These are phyloP conservation scores for Pleomassaria siparia DNA, from an alignment of 2,329 filamentous ascomycete species.

Conservation along the genomic window DNA sequence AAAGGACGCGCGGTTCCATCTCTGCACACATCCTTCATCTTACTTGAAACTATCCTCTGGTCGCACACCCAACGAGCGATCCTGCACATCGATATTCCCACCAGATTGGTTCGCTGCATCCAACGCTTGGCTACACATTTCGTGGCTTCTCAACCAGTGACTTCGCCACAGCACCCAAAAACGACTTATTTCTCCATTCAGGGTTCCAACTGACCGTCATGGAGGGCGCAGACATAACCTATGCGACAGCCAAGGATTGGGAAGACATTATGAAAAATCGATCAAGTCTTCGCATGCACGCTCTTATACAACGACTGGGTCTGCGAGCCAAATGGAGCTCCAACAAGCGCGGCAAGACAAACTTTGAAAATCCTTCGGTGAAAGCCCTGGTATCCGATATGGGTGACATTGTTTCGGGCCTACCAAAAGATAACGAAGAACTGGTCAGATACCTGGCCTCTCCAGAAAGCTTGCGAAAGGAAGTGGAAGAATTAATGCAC, in stretches of 20 bases:
- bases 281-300: constrained; percentile 40
- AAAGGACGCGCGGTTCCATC: not conserved
- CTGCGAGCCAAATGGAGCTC: constrained; percentile 40
- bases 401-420: constrained; percentile 31
- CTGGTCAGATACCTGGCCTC: constrained; percentile 30
- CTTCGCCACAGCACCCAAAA: not conserved
- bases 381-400: constrained; percentile 39
- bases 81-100: not conserved
- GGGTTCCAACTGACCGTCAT: not conserved
- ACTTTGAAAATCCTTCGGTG: constrained; percentile 38
- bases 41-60: not conserved
- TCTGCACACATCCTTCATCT: not conserved
- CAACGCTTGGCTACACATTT: not conserved
- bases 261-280: constrained; percentile 41
- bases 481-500: constrained; percentile 32
- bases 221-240: constrained; percentile 10
- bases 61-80: not conserved
- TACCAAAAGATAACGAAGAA: constrained; percentile 39
- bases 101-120: not conserved
- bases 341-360: constrained; percentile 41
- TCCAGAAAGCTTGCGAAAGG: constrained; percentile 30
- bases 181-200: not conserved
- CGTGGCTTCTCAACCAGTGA: not conserved
- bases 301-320: constrained; percentile 39
- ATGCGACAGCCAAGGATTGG: constrained; percentile 39